A percentile compares a stretch with the other conserved stretches of the same genome.
Conservation (phyloP, 1,284 basidiomycete genomes). For the Pascua sp. region DNA sequence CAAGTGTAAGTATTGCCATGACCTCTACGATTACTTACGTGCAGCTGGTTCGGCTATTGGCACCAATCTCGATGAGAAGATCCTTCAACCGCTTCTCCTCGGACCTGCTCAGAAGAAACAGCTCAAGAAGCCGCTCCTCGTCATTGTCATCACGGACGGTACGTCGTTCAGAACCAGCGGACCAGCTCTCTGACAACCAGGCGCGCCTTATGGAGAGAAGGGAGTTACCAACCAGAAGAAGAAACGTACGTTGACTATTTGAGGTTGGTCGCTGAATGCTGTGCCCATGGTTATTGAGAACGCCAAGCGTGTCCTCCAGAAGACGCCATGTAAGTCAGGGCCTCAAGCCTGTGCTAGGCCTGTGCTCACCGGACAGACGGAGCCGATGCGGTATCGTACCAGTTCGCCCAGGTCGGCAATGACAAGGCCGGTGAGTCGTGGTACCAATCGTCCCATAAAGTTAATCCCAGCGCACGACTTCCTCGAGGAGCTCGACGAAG, state of each 20-base stretch:
- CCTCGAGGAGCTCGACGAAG: conserved; percentile 9
- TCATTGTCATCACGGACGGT: conserved; percentile 48
- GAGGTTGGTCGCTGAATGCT: background rate
- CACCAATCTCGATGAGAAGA: conserved; percentile 2
- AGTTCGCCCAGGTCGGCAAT: conserved; percentile 15
- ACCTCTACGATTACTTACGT: conserved; percentile 8
- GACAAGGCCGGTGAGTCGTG: conserved; percentile 6
- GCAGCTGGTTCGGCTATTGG: conserved; percentile 26
- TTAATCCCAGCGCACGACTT: conserved; percentile 2
- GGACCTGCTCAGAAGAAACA: background rate
- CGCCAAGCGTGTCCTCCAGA: conserved; percentile 27
- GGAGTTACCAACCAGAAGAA: background rate
- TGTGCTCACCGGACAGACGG: background rate
- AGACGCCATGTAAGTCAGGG: conserved; percentile 22
- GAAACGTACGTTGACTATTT: background rate
- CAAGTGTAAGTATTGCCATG: conserved; percentile 6
- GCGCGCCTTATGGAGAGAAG: conserved; percentile 2
- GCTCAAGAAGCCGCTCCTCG: conserved; percentile 10
- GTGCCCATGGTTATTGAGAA: conserved; percentile 31
- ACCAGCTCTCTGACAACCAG: background rate
- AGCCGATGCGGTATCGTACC: conserved; percentile 6
- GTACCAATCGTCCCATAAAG: background rate
- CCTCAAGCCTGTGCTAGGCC: no score
- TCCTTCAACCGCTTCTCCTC: conserved; percentile 10
- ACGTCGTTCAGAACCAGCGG: conserved; percentile 33